These are phyloP conservation scores for Lactarius akahatsu DNA, from an alignment of 768 basidiomycete genomes.

Conservation along the genomic window DNA sequence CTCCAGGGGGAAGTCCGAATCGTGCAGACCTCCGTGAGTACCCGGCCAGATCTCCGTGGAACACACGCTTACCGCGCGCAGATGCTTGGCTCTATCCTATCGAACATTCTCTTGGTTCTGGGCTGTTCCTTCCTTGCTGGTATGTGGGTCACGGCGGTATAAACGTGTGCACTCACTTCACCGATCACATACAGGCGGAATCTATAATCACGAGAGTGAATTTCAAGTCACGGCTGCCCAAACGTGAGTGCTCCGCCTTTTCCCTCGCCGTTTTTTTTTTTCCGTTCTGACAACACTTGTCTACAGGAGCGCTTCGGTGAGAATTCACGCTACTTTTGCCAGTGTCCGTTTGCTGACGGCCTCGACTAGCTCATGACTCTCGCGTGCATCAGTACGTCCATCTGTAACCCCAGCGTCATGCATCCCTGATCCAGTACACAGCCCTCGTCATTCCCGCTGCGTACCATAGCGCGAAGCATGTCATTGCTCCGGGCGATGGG, in stretches of 20 bases:
- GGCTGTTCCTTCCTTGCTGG: slow-evolving; percentile 90
- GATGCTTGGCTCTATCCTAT: slow-evolving; percentile 91
- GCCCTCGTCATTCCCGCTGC: slow-evolving; percentile 91
- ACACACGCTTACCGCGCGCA: slow-evolving; percentile 33
- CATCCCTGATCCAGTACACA: slow-evolving; percentile 26
- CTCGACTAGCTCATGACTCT: slow-evolving; percentile 71
- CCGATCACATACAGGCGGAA: slow-evolving; percentile 54
- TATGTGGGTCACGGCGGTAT: slow-evolving; percentile 33
- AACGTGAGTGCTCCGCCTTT: slow-evolving; percentile 51
- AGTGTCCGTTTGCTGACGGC: slow-evolving; percentile 7
- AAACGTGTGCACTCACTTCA: slow-evolving; percentile 5
- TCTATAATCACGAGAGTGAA: slow-evolving; percentile 59
- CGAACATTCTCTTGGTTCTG: slow-evolving; percentile 85
- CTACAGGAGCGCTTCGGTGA: slow-evolving; percentile 25
- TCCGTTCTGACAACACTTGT: neutral
- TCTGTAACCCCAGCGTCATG: neutral
- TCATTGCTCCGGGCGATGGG: neutral
- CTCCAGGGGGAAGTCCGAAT: slow-evolving; percentile 72
- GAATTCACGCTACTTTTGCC: slow-evolving; percentile 8
- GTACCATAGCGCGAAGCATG: slow-evolving; percentile 53
- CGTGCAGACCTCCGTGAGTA: slow-evolving; percentile 82
- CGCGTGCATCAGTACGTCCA: slow-evolving; percentile 71
- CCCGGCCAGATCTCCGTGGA: neutral
- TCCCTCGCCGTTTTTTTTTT: neutral
- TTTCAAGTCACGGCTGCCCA: slow-evolving; percentile 89